These are phyloP conservation scores for Fraxinus paxiana DNA, from an alignment of 305 asterid genomes.

Conservation along the genomic window DNA sequence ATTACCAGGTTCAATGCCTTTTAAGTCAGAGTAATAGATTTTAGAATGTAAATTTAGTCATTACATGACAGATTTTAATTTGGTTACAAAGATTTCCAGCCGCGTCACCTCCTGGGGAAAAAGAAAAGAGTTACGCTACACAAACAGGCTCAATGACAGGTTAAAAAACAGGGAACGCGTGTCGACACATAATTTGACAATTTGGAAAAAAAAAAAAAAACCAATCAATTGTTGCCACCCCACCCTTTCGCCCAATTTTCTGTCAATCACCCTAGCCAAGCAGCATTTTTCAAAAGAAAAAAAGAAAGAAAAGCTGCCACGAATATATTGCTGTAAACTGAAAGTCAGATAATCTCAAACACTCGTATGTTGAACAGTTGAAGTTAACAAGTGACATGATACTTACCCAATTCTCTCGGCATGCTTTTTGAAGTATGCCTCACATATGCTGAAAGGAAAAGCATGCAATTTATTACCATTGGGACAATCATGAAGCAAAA, in stretches of 20 bases:
- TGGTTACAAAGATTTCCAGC: neutral
- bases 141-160: neutral
- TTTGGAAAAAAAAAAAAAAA: neutral
- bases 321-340: neutral
- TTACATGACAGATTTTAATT: neutral
- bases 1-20: neutral
- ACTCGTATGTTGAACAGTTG: neutral
- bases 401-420: constrained; percentile 82
- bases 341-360: neutral
- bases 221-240: too few species aligned
- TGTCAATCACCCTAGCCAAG: too few species aligned
- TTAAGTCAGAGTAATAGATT: neutral
- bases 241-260: too few species aligned
- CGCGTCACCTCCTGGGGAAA: neutral
- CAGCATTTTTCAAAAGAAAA: neutral
- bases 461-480: constrained; percentile 17
- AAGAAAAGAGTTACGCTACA: neutral
- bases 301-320: neutral
- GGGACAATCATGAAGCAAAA: constrained; percentile 2
- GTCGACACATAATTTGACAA: neutral
- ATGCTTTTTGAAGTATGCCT: constrained; percentile 87
- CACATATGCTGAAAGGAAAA: constrained; percentile 63
- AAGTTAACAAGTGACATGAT: constrained; percentile 9
- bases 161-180: neutral
- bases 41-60: neutral